phyloP scores from a whole-genome alignment of 371 early-diverging fungal genomes.

The Mortierella sp. region DNA sequence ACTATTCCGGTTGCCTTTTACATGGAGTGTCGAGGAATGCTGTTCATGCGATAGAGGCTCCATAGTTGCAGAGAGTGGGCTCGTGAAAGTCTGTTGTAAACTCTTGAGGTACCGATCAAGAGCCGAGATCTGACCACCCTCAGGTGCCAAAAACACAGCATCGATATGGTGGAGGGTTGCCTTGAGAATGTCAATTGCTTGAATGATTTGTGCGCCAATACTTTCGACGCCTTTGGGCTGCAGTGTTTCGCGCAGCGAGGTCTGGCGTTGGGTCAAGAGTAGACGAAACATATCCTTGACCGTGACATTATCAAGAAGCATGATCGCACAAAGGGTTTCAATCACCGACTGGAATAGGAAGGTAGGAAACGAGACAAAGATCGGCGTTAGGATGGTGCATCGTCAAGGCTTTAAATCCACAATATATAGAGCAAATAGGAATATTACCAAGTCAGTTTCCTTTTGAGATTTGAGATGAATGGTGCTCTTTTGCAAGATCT shows the following conservation, averaged over 20 bases:
- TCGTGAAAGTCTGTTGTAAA: constrained; percentile 40
- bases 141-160: constrained; percentile 51
- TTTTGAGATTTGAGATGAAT: constrained; percentile 59
- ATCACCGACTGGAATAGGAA: constrained; percentile 53
- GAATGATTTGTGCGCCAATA: constrained; percentile 31
- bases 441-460: constrained; percentile 62
- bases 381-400: too few species aligned
- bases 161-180: constrained; percentile 57
- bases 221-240: constrained; percentile 8
- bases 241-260: constrained; percentile 54
- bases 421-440: neutral
- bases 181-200: constrained; percentile 53
- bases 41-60: neutral
- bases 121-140: constrained; percentile 12
- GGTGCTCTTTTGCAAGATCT: constrained; percentile 75
- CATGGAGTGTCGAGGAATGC: too few species aligned
- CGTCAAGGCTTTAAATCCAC: too few species aligned
- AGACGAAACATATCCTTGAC: constrained; percentile 54
- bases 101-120: constrained; percentile 36
- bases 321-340: constrained; percentile 68
- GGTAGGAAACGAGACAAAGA: neutral
- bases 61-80: neutral
- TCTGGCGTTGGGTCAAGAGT: constrained; percentile 56
- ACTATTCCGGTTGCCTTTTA: too few species aligned
- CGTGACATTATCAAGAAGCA: constrained; percentile 67